phyloP scores from a whole-genome alignment of 495 filamentous ascomycete genomes.

The Penicillium bovifimosum region DNA sequence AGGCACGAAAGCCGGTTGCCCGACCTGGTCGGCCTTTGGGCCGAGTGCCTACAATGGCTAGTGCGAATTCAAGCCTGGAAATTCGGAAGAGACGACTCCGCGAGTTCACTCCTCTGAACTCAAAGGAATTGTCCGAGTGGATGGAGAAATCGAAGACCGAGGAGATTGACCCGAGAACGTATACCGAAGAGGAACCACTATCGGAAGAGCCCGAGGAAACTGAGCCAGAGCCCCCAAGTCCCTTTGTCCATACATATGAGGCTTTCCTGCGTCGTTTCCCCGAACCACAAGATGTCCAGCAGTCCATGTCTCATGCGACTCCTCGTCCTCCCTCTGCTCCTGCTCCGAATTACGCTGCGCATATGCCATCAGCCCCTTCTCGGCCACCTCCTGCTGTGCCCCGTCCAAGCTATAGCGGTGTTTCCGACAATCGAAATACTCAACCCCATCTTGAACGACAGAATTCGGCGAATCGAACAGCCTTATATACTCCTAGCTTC shows the following conservation, averaged over 20 bases:
- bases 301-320: slow-evolving; percentile 63
- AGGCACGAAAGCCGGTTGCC: slow-evolving; percentile 28
- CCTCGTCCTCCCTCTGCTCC: slow-evolving; percentile 18
- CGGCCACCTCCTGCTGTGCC: slow-evolving; percentile 83
- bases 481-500: slow-evolving; percentile 39
- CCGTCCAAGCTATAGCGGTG: slow-evolving; percentile 81
- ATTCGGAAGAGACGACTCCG: slow-evolving; percentile 52
- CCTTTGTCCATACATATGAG: slow-evolving; percentile 55
- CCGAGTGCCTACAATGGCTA: slow-evolving; percentile 48
- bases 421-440: slow-evolving; percentile 60
- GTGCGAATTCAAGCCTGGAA: slow-evolving; percentile 46
- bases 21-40: slow-evolving; percentile 46
- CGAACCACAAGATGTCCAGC: slow-evolving; percentile 59
- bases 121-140: slow-evolving; percentile 57
- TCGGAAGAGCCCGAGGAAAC: slow-evolving; percentile 35
- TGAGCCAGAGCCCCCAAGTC: slow-evolving; percentile 28
- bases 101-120: slow-evolving; percentile 54
- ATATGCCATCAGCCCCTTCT: slow-evolving; percentile 40
- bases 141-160: slow-evolving; percentile 53
- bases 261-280: slow-evolving; percentile 83
- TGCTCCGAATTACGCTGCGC: slow-evolving; percentile 34
- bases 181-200: slow-evolving; percentile 34
- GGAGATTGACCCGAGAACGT: slow-evolving; percentile 44
- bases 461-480: slow-evolving; percentile 42
- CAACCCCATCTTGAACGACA: slow-evolving; percentile 47